Evolutionary conservation across 371 early-diverging fungal species (phyloP).

Genomic region (Thermomucor indicae-seudaticae): DNA sequence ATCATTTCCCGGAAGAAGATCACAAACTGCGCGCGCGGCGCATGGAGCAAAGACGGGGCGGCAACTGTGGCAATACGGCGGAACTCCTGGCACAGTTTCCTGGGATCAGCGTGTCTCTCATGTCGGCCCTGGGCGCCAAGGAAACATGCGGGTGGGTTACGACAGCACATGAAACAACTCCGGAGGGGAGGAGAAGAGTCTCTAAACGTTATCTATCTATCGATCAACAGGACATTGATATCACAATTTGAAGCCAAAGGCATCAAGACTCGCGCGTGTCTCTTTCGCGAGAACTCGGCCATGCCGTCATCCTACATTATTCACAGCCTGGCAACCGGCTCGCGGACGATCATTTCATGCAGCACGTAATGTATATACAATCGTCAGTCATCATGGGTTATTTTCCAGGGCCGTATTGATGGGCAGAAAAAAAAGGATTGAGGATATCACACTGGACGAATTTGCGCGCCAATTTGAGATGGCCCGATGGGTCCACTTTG

Average conservation of each 20-base stretch:
- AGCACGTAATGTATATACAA: conserved; percentile 39
- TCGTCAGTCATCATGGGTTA: too few species aligned
- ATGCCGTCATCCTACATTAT: conserved; percentile 64
- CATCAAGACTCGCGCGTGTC: conserved; percentile 35
- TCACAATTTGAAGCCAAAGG: conserved; percentile 25
- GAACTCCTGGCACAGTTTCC: conserved; percentile 51
- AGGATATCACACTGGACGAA: conserved; percentile 19
- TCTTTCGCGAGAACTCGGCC: conserved; percentile 25
- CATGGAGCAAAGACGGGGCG: conserved; percentile 61
- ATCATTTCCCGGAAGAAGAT: conserved; percentile 56
- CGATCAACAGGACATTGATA: conserved; percentile 16
- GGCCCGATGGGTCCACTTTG: conserved; percentile 59
- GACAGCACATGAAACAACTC: too few species aligned
- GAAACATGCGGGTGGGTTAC: conserved; percentile 38
- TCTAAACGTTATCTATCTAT: neutral
- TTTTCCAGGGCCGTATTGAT: too few species aligned
- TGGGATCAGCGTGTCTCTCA: conserved; percentile 30
- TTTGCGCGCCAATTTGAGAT: conserved; percentile 9
- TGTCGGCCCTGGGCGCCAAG: conserved; percentile 48
- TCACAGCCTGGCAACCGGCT: conserved; percentile 37
- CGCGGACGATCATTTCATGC: conserved; percentile 64
- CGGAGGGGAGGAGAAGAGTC: too few species aligned
- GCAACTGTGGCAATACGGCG: conserved; percentile 64
- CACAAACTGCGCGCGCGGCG: conserved; percentile 48
- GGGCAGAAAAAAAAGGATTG: conserved; percentile 8